Conservation (phyloP, 805 yeast species). For the Teunomyces kruisii region DNA sequence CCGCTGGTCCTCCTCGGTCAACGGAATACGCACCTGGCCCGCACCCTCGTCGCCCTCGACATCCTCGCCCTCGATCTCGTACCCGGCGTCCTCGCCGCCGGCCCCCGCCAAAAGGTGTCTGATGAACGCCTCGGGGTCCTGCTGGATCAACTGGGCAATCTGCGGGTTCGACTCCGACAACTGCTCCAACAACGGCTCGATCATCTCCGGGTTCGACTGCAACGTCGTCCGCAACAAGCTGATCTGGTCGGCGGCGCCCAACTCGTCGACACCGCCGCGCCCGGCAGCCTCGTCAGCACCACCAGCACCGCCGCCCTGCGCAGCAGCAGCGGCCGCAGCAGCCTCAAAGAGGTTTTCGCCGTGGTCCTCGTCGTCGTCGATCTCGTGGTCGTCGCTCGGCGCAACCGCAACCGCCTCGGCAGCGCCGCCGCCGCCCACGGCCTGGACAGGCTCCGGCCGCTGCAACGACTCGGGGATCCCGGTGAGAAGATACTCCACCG, state of each 20-base stretch:
- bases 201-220: slow-evolving; percentile 82
- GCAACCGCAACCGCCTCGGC: slow-evolving; percentile 10
- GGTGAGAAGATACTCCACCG: slow-evolving; percentile 89
- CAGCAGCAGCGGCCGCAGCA: slow-evolving; percentile 39
- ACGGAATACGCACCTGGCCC: slow-evolving; percentile 47
- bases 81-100: slow-evolving; percentile 50
- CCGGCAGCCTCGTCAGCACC: slow-evolving; percentile 17
- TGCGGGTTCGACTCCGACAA: slow-evolving; percentile 82
- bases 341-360: slow-evolving; percentile 56
- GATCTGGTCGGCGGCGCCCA: slow-evolving; percentile 48
- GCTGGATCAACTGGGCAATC: slow-evolving; percentile 73
- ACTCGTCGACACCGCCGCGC: slow-evolving; percentile 35
- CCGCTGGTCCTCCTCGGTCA: slow-evolving; percentile 80
- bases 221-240: slow-evolving; percentile 69
- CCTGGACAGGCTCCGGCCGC: slow-evolving; percentile 24
- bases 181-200: slow-evolving; percentile 81
- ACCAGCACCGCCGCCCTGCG: slow-evolving; percentile 12
- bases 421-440: slow-evolving; percentile 14
- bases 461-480: slow-evolving; percentile 76
- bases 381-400: slow-evolving; percentile 29
- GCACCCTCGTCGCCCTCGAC: slow-evolving; percentile 25
- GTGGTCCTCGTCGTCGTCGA: slow-evolving; percentile 27
- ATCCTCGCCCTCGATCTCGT: slow-evolving; percentile 37
- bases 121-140: slow-evolving; percentile 87
- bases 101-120: slow-evolving; percentile 63